Evolutionary conservation across 1,284 basidiomycete species (phyloP).

Genomic region (Rhizopogon parksii): DNA sequence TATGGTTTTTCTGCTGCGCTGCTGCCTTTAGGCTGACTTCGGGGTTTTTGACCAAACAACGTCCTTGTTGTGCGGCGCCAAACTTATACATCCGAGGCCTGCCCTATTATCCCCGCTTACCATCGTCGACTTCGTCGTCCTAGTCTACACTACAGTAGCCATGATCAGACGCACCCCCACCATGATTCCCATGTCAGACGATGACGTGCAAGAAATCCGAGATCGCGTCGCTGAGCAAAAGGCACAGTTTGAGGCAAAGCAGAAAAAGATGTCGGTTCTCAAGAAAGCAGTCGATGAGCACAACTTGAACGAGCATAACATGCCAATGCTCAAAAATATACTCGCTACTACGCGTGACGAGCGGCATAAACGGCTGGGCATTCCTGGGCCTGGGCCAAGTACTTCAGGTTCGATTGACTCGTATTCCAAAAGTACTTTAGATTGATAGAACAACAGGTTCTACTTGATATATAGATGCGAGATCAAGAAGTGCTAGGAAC

Average conservation of each 20-base stretch:
- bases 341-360: constrained; percentile 28
- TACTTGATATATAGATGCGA: not conserved
- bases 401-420: not conserved
- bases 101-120: not conserved
- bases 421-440: not conserved
- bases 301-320: constrained; percentile 32
- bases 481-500: not conserved
- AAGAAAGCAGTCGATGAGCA: constrained; percentile 36
- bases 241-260: constrained; percentile 34
- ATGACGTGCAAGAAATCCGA: constrained; percentile 68
- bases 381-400: constrained; percentile 29
- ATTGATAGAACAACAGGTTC: not conserved
- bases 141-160: not conserved
- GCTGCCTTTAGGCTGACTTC: not conserved
- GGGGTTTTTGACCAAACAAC: constrained; percentile 3
- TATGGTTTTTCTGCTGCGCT: not conserved
- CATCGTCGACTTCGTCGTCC: too few species aligned
- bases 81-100: not conserved
- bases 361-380: constrained; percentile 35
- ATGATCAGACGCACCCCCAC: constrained; percentile 77
- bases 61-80: not conserved
- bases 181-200: constrained; percentile 63
- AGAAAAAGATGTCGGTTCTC: constrained; percentile 36
- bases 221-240: constrained; percentile 53
- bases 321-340: constrained; percentile 35